Evolutionary conservation across 139 green algal genomes (phyloP).

Genomic region (Auxenochlorella protothecoides): DNA sequence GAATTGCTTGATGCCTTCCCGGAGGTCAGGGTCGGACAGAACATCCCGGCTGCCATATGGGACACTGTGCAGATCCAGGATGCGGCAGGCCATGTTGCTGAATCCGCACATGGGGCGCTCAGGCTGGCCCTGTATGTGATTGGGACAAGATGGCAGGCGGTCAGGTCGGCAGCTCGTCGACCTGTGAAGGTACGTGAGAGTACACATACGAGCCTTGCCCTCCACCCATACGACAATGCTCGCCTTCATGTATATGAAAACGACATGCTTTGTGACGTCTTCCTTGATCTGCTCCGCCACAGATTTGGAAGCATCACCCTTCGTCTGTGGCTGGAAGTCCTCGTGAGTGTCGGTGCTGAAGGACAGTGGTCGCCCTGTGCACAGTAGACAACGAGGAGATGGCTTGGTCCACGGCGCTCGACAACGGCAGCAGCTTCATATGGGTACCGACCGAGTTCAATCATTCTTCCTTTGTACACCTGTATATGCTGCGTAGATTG

Average conservation of each 20-base stretch:
- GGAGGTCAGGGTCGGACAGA: slow-evolving; percentile 66
- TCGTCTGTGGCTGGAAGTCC: slow-evolving; percentile 81
- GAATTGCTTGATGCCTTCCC: slow-evolving; percentile 89
- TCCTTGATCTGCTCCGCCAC: slow-evolving; percentile 46
- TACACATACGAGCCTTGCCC: background rate
- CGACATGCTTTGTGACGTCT: slow-evolving; percentile 60
- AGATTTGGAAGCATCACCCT: slow-evolving; percentile 16
- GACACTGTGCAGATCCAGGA: slow-evolving; percentile 80
- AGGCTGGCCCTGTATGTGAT: slow-evolving; percentile 42
- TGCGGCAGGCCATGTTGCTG: slow-evolving; percentile 74
- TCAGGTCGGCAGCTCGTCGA: background rate
- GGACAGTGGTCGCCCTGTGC: too few relatives aligned
- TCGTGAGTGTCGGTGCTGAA: slow-evolving; percentile 53
- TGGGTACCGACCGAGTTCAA: too few relatives aligned
- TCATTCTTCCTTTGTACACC: too few relatives aligned
- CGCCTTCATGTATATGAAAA: slow-evolving; percentile 96
- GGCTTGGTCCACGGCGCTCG: too few relatives aligned
- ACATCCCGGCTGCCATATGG: slow-evolving; percentile 78
- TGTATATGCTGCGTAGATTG: too few relatives aligned
- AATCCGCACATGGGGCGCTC: slow-evolving; percentile 83
- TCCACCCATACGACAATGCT: background rate
- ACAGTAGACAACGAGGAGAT: too few relatives aligned
- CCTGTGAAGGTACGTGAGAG: background rate
- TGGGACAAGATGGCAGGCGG: background rate
- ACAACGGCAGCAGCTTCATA: too few relatives aligned